These are phyloP conservation scores for Byssoonygena ceratinophila DNA, from an alignment of 2,329 filamentous ascomycete genomes.

Conservation along the genomic window DNA sequence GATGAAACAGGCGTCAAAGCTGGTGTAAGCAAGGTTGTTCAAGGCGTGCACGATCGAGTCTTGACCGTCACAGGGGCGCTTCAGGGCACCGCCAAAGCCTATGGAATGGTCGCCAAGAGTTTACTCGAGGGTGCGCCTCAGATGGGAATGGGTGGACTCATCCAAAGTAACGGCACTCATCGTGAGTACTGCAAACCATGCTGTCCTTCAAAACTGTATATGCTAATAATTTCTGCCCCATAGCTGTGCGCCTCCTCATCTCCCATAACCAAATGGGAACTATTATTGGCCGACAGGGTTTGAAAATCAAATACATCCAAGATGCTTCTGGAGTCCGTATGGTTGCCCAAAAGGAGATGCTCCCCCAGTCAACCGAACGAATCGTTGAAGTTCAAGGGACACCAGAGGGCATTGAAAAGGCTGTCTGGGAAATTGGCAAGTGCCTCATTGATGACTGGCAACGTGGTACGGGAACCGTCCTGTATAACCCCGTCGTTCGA, in stretches of 20 bases:
- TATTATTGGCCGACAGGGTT: conserved; percentile 88
- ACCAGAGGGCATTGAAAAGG: conserved; percentile 88
- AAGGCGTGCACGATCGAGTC: conserved; percentile 92
- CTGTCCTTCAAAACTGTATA: background rate
- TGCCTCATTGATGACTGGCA: conserved; percentile 97
- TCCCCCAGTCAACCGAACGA: conserved; percentile 94
- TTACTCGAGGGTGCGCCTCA: conserved; percentile 86
- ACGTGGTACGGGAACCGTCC: conserved; percentile 87
- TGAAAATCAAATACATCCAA: conserved; percentile 99
- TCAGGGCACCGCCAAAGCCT: conserved; percentile 80
- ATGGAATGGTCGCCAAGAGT: conserved; percentile 82
- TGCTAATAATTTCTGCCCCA: conserved; percentile 16
- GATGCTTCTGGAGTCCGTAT: conserved; percentile 94
- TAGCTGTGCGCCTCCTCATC: conserved; percentile 94
- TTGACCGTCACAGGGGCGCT: conserved; percentile 87
- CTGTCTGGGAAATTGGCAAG: conserved; percentile 97
- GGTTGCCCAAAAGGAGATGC: conserved; percentile 99
- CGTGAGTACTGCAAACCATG: conserved; percentile 51
- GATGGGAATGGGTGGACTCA: conserved; percentile 89
- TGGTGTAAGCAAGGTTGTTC: conserved; percentile 96
- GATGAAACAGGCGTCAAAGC: conserved; percentile 98
- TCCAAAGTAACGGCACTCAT: conserved; percentile 81
- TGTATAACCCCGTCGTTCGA: conserved; percentile 93
- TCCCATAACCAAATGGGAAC: conserved; percentile 99
- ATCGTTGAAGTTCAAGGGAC: conserved; percentile 95